These are phyloP conservation scores for Piloderma croceum DNA, from an alignment of 768 basidiomycete genomes.

Conservation along the genomic window DNA sequence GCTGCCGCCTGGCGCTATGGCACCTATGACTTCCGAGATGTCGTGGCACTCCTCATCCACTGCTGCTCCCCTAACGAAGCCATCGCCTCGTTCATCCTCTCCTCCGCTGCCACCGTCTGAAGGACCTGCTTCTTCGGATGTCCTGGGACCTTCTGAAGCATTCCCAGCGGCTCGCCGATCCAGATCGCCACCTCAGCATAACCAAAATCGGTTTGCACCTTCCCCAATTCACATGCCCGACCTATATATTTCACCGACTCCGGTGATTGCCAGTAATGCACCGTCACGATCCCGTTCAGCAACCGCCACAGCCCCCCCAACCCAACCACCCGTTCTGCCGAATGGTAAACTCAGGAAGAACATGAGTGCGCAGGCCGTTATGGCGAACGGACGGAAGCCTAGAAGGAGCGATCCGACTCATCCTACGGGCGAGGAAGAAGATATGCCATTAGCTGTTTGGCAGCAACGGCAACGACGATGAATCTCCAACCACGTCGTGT, in stretches of 20 bases:
- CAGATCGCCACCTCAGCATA: slow-evolving; percentile 49
- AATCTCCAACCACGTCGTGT: too few species aligned
- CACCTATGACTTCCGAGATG: slow-evolving; percentile 41
- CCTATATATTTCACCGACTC: slow-evolving; percentile 30
- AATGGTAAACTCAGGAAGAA: slow-evolving; percentile 62
- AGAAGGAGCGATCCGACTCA: slow-evolving; percentile 33
- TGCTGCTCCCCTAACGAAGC: slow-evolving; percentile 16
- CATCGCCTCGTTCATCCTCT: slow-evolving; percentile 25
- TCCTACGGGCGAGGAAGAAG: slow-evolving; percentile 59
- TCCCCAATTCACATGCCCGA: slow-evolving; percentile 18
- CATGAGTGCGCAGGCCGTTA: slow-evolving; percentile 56
- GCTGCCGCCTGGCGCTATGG: slow-evolving; percentile 59
- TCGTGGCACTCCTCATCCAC: slow-evolving; percentile 26
- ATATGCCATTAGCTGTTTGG: slow-evolving; percentile 73
- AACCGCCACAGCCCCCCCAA: slow-evolving; percentile 35
- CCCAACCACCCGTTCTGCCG: slow-evolving; percentile 23
- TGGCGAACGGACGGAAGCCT: slow-evolving; percentile 35
- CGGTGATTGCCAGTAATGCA: slow-evolving; percentile 18
- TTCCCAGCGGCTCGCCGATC: too few species aligned
- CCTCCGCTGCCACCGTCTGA: slow-evolving; percentile 29
- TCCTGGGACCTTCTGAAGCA: slow-evolving; percentile 24
- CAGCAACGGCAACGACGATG: slow-evolving; percentile 74
- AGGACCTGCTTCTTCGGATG: slow-evolving; percentile 20
- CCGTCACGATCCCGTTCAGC: slow-evolving; percentile 70
- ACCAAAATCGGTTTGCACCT: slow-evolving; percentile 16